These are phyloP conservation scores for Lactifluus rugatus DNA, from an alignment of 768 basidiomycete genomes.

Conservation along the genomic window DNA sequence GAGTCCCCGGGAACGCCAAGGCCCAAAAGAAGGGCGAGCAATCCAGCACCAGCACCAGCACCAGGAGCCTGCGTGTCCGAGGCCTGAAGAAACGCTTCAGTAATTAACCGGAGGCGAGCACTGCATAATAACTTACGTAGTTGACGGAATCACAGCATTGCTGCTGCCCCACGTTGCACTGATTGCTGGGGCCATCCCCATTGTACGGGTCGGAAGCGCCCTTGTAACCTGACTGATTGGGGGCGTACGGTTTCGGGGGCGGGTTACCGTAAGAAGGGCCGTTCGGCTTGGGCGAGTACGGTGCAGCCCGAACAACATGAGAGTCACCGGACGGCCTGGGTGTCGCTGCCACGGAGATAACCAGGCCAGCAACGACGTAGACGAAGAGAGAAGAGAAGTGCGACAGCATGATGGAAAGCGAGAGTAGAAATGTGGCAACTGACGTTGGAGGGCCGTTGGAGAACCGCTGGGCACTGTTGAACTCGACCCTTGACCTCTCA, in stretches of 20 bases:
- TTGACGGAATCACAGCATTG: not conserved
- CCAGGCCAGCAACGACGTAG: constrained; percentile 11
- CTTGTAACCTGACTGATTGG: too few relatives aligned
- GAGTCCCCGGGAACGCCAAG: not conserved
- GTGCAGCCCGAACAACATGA: too few relatives aligned
- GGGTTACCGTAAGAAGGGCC: not conserved
- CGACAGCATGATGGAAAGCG: constrained; percentile 14
- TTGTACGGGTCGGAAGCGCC: too few relatives aligned
- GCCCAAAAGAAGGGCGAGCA: too few relatives aligned
- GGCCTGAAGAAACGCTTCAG: not conserved
- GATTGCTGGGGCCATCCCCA: too few relatives aligned
- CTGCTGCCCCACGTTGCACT: not conserved
- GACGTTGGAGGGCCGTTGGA: constrained; percentile 3
- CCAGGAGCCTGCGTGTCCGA: too few relatives aligned
- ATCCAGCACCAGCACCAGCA: too few relatives aligned
- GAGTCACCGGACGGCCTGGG: not conserved
- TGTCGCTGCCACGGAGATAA: constrained; percentile 5
- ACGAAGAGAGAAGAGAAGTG: constrained; percentile 10
- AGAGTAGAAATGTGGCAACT: constrained; percentile 1
- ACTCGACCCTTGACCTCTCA: not conserved
- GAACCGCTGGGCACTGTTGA: constrained; percentile 14
- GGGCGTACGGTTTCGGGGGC: too few relatives aligned
- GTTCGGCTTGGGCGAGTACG: too few relatives aligned
- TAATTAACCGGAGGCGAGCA: not conserved
- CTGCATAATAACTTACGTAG: not conserved